Percentiles rank a stretch among this genome's conserved stretches.
Conservation (phyloP, 768 basidiomycete species). For the Leucocoprinus leucothites region DNA sequence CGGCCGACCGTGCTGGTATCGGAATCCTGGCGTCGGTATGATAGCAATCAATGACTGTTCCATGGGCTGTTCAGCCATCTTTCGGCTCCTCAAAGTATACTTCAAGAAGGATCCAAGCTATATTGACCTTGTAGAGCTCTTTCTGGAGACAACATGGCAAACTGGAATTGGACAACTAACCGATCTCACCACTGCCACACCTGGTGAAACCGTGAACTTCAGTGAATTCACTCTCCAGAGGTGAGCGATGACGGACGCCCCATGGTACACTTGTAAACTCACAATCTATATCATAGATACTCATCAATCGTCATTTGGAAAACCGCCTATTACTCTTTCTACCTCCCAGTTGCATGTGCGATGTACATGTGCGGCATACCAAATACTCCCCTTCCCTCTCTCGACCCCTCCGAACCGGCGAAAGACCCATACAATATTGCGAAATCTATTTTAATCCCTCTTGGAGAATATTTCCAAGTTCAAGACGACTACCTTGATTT, state of each 20-base stretch:
- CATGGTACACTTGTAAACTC: not conserved
- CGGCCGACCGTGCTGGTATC: conserved; percentile 95
- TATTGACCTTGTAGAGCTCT: conserved; percentile 84
- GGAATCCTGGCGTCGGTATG: conserved; percentile 56
- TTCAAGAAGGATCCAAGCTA: conserved; percentile 64
- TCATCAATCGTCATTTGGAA: conserved; percentile 94
- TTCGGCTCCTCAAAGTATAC: conserved; percentile 73
- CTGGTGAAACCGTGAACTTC: conserved; percentile 91
- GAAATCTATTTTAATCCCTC: conserved; percentile 77
- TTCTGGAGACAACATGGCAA: conserved; percentile 87
- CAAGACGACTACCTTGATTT: conserved; percentile 98
- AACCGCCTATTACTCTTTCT: conserved; percentile 97
- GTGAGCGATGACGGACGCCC: conserved; percentile 32
- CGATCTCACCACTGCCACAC: conserved; percentile 93
- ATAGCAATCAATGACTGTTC: conserved; percentile 96
- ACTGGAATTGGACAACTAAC: conserved; percentile 97
- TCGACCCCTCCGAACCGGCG: conserved; percentile 13
- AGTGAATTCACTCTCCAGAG: conserved; percentile 84
- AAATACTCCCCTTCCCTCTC: conserved; percentile 31
- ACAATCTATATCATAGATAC: conserved; percentile 51
- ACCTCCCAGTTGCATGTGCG: conserved; percentile 94
- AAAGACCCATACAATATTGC: conserved; percentile 59
- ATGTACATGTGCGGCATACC: conserved; percentile 76
- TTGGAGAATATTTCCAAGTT: conserved; percentile 98
- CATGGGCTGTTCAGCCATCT: conserved; percentile 95